Conservation (phyloP, 129 eudicot genomes). For the Kitagawia praeruptora region DNA sequence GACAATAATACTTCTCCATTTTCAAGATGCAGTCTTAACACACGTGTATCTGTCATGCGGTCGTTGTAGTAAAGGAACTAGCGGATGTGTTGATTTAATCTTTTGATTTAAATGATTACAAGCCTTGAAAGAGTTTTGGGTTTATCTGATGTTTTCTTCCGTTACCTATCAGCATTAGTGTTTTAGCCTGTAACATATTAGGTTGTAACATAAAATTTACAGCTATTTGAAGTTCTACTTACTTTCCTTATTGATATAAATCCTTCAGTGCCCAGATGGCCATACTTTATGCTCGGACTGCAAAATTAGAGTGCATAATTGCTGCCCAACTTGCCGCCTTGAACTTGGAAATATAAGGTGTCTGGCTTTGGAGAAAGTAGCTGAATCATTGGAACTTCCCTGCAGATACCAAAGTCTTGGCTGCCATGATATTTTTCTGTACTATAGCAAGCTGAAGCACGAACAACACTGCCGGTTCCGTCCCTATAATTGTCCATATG, state of each 20-base stretch:
- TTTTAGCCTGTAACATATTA: not conserved
- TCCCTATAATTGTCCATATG: constrained; percentile 86
- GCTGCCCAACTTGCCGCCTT: constrained; percentile 75
- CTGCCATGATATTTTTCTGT: constrained; percentile 68
- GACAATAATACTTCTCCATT: not conserved
- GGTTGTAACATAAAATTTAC: not conserved
- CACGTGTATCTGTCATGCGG: not conserved
- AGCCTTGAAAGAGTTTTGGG: not conserved
- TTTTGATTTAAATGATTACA: not conserved
- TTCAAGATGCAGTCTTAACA: not conserved
- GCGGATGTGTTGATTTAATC: not conserved
- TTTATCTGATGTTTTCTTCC: not conserved
- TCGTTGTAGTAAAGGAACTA: not conserved
- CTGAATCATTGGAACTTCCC: constrained; percentile 70
- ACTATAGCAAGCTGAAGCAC: constrained; percentile 68
- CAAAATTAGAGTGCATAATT: constrained; percentile 55
- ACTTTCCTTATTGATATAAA: not conserved
- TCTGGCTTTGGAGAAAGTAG: constrained; percentile 86
- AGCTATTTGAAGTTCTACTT: not conserved
- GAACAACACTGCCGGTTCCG: constrained; percentile 72
- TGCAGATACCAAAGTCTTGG: constrained; percentile 70
- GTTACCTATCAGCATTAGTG: not conserved
- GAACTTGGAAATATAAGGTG: constrained; percentile 85
- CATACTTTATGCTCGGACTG: constrained; percentile 81
- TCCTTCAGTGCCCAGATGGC: constrained; percentile 75